A percentile compares a stretch with the other conserved stretches of the same genome.
These are phyloP conservation scores for Suhomyces coccinellae DNA, from an alignment of 1,139 yeast species.

Conservation along the genomic window DNA sequence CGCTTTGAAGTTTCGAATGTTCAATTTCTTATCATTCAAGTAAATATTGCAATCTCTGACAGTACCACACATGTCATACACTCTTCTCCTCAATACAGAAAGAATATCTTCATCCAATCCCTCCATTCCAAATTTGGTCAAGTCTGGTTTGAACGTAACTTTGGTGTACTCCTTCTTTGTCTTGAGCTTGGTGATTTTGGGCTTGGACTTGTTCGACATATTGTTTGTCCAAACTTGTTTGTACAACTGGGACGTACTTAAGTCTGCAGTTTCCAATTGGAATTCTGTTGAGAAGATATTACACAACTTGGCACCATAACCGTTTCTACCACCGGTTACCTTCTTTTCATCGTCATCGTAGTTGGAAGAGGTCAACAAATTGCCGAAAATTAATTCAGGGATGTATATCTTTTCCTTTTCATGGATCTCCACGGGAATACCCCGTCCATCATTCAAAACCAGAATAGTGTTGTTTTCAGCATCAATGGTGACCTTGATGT, in stretches of 20 bases:
- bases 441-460: conserved; percentile 90
- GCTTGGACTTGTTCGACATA: conserved; percentile 78
- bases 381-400: conserved; percentile 96
- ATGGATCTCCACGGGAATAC: conserved; percentile 95
- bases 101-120: conserved; percentile 76
- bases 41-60: conserved; percentile 81
- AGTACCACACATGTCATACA: conserved; percentile 93
- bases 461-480: conserved; percentile 72
- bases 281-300: conserved; percentile 92
- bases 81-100: conserved; percentile 88
- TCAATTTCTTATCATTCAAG: conserved; percentile 72
- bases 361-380: conserved; percentile 89
- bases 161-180: conserved; percentile 79
- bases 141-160: conserved; percentile 87
- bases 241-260: conserved; percentile 59
- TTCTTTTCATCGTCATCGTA: conserved; percentile 94
- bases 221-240: conserved; percentile 84
- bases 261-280: conserved; percentile 86
- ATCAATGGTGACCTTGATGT: conserved; percentile 76
- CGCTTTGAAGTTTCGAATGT: conserved; percentile 72
- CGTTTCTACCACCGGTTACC: conserved; percentile 98
- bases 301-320: conserved; percentile 93
- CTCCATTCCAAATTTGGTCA: conserved; percentile 81
- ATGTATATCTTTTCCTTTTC: conserved; percentile 88
- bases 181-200: conserved; percentile 64